These are phyloP conservation scores for Pugionium dolabratum DNA, from an alignment of 345 rosid species.

Conservation along the genomic window DNA sequence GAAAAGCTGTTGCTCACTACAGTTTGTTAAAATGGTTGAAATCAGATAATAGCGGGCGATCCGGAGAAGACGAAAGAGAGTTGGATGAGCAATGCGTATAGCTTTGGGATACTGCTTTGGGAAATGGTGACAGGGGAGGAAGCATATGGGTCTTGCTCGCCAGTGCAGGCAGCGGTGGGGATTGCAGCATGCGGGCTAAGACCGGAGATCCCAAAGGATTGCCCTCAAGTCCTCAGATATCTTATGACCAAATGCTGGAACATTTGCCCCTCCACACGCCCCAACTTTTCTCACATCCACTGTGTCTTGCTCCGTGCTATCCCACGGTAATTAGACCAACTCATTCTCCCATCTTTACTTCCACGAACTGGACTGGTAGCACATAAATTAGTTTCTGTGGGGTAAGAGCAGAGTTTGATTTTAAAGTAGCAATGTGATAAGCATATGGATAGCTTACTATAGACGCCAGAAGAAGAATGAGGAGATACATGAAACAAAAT, in stretches of 20 bases:
- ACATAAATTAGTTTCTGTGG: constrained; percentile 4
- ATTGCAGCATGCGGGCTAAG: constrained; percentile 94
- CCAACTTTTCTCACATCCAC: constrained; percentile 67
- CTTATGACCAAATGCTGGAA: constrained; percentile 93
- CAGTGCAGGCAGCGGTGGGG: constrained; percentile 95
- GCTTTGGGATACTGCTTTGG: constrained; percentile 96
- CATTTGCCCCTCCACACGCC: constrained; percentile 74
- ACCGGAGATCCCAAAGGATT: constrained; percentile 95
- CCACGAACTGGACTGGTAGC: constrained; percentile 16
- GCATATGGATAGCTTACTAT: too few relatives aligned
- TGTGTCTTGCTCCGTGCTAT: constrained; percentile 54
- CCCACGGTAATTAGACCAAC: constrained; percentile 33
- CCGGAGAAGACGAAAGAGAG: constrained; percentile 88
- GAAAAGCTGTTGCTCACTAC: constrained; percentile 22
- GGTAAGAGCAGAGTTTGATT: constrained; percentile 15
- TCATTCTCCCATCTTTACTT: constrained; percentile 12
- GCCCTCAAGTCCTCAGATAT: constrained; percentile 71
- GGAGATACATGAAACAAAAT: too few relatives aligned
- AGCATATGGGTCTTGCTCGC: constrained; percentile 84
- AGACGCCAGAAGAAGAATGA: too few relatives aligned
- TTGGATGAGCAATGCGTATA: constrained; percentile 94
- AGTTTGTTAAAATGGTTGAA: constrained; percentile 27
- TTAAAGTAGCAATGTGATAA: not conserved
- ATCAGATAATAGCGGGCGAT: constrained; percentile 92
- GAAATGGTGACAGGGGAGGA: constrained; percentile 95